Base-by-base conservation (phyloP, 805 yeast species). In the Yamadazyma paraphyllophila region DNA sequence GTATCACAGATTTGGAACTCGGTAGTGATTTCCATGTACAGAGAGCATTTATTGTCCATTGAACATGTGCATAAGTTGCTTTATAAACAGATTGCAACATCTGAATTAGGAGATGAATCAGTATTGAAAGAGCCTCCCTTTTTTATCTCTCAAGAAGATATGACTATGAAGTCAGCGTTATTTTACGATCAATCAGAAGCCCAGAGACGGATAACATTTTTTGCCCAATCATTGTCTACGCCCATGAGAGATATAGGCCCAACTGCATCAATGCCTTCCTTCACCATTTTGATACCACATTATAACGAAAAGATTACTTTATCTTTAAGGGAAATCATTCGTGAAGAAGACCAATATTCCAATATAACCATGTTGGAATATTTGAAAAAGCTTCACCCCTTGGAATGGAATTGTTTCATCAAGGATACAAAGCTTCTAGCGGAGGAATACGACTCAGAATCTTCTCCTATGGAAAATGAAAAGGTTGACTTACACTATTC, bases 321-420 rank as follows among this genome's bases (percentile, higher is more conserved):
- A 41, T 88, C 97, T n/a, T 75, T 94, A 60, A 85, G 95, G 66
- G 99, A 92, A 69, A 90, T 94, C 62, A 92, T 94, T 58, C 85
- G 96, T 62, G 98, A 92, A 73, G 98, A 94, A 67, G 97, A 91
- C 63, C 96, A 90, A 71, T 89, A 86, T 69, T 88, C 98, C 17
- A 87, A 96, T 67, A 94, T 94, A 45, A 92, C 97, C 12, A 73
- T 94, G 59, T 77, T 92, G 57, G 99, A 94, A 71, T 92, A 92
- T 65, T 78, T 92, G 71, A 92, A 92, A 69, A 96, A 89, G 70
- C 76, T 92, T 53, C 96, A 92, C 66, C 97, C 98, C 33, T 85
- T 87, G 49, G 99, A 92, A 72, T 94, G 99, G 99, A 92, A 86
- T 52, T 89, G 96, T 71, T 92, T 94, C 61, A 97, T 94, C 40